Percentiles rank a stretch among this genome's conserved stretches.
phyloP scores from a whole-genome alignment of 2,329 filamentous ascomycete species.

The Microcyclospora tardicrescens region DNA sequence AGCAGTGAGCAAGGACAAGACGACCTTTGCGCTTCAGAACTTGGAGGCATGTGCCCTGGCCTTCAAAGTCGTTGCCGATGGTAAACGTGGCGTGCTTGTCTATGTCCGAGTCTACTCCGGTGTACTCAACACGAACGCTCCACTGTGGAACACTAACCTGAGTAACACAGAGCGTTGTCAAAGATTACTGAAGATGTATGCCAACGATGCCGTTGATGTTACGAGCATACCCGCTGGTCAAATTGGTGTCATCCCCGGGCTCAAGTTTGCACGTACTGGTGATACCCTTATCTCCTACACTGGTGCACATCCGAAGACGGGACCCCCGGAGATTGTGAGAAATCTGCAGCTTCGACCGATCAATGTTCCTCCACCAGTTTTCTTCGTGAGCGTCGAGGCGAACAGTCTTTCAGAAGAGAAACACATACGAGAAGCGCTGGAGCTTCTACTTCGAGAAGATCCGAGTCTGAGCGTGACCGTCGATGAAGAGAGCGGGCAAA shows the following conservation, averaged over 20 bases:
- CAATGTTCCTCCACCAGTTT: constrained; percentile 81
- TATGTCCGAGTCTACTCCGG: constrained; percentile 91
- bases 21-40: constrained; percentile 37
- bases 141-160: constrained; percentile 79
- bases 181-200: constrained; percentile 78
- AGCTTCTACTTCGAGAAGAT: constrained; percentile 75
- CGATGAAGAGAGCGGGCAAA: constrained; percentile 85
- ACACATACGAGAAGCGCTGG: constrained; percentile 61
- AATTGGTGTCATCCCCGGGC: constrained; percentile 82
- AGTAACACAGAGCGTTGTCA: constrained; percentile 66
- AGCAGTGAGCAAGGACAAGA: constrained; percentile 28
- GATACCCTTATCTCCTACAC: constrained; percentile 75
- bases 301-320: constrained; percentile 45
- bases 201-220: constrained; percentile 74
- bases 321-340: constrained; percentile 55
- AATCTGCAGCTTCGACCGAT: constrained; percentile 76
- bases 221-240: constrained; percentile 70
- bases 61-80: constrained; percentile 90
- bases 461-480: constrained; percentile 75
- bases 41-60: constrained; percentile 57
- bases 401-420: constrained; percentile 67
- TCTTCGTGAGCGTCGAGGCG: constrained; percentile 88
- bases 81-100: constrained; percentile 72
- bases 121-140: constrained; percentile 56
- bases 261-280: constrained; percentile 84